These are phyloP conservation scores for Catenaria anguillulae DNA, from an alignment of 371 early-diverging fungal genomes.

Conservation along the genomic window DNA sequence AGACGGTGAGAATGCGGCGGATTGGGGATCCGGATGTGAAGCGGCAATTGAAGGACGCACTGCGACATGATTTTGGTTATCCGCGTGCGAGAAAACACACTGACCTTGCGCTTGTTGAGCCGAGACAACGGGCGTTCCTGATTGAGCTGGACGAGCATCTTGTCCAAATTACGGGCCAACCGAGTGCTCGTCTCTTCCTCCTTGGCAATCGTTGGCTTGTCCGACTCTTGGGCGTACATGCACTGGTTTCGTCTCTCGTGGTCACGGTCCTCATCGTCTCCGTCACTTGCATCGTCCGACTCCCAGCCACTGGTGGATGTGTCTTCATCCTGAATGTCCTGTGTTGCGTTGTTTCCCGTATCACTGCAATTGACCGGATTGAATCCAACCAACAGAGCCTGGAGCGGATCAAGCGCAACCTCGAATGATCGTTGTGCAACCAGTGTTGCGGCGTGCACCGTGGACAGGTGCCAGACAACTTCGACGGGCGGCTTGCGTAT, in stretches of 20 bases:
- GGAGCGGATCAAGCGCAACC: neutral
- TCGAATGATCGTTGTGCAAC: too few species aligned
- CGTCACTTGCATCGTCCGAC: too few species aligned
- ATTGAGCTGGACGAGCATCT: neutral
- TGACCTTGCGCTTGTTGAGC: neutral
- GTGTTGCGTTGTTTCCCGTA: too few species aligned
- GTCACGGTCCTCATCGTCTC: neutral
- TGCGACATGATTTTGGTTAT: neutral
- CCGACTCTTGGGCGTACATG: neutral
- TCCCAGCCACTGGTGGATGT: too few species aligned
- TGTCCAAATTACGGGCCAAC: neutral
- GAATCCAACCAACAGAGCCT: neutral
- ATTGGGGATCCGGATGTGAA: too few species aligned
- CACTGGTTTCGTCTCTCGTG: too few species aligned
- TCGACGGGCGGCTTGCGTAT: neutral
- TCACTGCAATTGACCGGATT: too few species aligned
- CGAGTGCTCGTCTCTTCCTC: neutral
- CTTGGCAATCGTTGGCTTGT: neutral
- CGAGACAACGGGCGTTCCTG: neutral
- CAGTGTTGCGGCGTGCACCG: neutral
- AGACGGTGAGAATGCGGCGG: neutral
- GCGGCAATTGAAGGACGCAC: neutral
- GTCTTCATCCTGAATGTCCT: too few species aligned
- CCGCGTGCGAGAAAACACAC: neutral
- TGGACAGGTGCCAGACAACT: neutral